These are phyloP conservation scores for Paraphaeosphaeria sporulosa DNA, from an alignment of 2,329 filamentous ascomycete species.

Conservation along the genomic window DNA sequence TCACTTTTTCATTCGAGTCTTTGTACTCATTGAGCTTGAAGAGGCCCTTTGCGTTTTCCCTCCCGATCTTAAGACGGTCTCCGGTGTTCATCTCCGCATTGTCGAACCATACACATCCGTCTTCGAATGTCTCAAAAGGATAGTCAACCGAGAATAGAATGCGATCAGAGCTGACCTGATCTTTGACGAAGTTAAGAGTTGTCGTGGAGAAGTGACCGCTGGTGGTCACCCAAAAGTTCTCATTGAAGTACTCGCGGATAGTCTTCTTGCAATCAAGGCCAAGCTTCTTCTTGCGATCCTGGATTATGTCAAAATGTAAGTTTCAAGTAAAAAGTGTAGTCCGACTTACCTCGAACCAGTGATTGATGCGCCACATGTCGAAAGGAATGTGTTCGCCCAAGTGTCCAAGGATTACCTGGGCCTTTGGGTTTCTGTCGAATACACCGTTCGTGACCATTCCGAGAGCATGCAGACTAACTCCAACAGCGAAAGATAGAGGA, in stretches of 20 bases:
- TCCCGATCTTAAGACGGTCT: conserved; percentile 53
- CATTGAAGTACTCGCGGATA: conserved; percentile 60
- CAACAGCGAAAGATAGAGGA: conserved; percentile 48
- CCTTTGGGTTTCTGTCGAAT: conserved; percentile 57
- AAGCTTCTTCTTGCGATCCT: conserved; percentile 60
- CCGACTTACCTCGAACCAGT: conserved; percentile 57
- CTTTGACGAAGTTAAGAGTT: conserved; percentile 59
- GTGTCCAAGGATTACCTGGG: conserved; percentile 59
- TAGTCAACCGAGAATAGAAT: conserved; percentile 64
- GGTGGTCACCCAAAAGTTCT: conserved; percentile 66
- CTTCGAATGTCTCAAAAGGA: conserved; percentile 56
- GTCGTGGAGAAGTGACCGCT: conserved; percentile 64
- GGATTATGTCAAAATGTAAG: too few species aligned
- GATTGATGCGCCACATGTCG: conserved; percentile 54
- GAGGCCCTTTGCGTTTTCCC: conserved; percentile 56
- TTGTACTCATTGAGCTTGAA: conserved; percentile 41
- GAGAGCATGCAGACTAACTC: conserved; percentile 65
- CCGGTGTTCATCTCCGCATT: conserved; percentile 47
- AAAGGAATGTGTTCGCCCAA: conserved; percentile 60
- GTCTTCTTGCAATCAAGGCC: conserved; percentile 56
- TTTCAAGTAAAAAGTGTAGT: too few species aligned
- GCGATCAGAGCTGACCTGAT: conserved; percentile 58
- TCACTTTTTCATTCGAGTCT: conserved; percentile 26
- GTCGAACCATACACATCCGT: conserved; percentile 56
- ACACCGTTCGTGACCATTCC: conserved; percentile 60